Evolutionary conservation across 2,329 filamentous ascomycete species (phyloP).

Genomic region (Xylariaceae sp.): DNA sequence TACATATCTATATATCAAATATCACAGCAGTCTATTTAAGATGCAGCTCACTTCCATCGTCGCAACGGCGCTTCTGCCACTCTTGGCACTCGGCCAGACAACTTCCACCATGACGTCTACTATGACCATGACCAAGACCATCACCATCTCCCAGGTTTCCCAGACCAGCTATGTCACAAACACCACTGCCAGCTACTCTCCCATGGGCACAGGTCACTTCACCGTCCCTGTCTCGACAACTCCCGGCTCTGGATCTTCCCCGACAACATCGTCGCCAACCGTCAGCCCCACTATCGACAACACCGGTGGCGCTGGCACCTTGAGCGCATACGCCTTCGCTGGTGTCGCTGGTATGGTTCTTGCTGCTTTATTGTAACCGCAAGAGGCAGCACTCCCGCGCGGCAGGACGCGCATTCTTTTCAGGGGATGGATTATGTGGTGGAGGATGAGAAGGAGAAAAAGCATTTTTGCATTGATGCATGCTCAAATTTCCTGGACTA

Average conservation of each 20-base stretch:
- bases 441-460: too few species aligned
- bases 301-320: constrained; percentile 39
- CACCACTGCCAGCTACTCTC: constrained; percentile 25
- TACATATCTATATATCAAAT: too few species aligned
- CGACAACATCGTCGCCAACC: constrained; percentile 27
- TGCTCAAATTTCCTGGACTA: constrained; percentile 6
- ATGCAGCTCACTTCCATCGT: constrained; percentile 45
- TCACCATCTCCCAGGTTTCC: constrained; percentile 45
- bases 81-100: constrained; percentile 47
- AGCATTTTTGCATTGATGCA: too few species aligned
- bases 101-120: constrained; percentile 44
- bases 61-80: constrained; percentile 48
- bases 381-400: too few species aligned
- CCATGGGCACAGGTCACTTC: constrained; percentile 29
- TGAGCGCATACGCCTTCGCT: constrained; percentile 45
- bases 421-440: too few species aligned
- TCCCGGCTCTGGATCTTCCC: constrained; percentile 27
- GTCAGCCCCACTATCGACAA: constrained; percentile 35
- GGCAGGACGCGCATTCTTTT: too few species aligned
- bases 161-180: constrained; percentile 22
- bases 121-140: constrained; percentile 47
- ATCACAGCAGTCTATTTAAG: constrained; percentile 7
- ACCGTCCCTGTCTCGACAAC: constrained; percentile 24
- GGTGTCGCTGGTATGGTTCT: constrained; percentile 48
- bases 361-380: constrained; percentile 47